Conservation (phyloP, 2,329 filamentous ascomycete genomes). For the Microsporum ferrugineum region DNA sequence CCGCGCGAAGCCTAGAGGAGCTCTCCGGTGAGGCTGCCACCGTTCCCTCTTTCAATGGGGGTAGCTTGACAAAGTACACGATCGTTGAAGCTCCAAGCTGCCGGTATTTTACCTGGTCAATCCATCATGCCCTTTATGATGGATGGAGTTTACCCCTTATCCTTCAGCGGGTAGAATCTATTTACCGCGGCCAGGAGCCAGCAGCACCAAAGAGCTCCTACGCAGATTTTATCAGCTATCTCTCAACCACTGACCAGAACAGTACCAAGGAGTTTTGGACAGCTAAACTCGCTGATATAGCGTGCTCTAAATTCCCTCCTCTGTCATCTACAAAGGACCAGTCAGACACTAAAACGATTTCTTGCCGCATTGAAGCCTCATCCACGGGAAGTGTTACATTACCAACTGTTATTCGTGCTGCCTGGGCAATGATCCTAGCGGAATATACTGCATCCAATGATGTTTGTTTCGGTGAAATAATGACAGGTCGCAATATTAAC, state of each 20-base stretch:
- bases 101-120: slow-evolving; percentile 38
- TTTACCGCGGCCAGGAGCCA: slow-evolving; percentile 19
- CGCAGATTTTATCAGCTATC: slow-evolving; percentile 19
- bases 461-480: slow-evolving; percentile 32
- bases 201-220: slow-evolving; percentile 12
- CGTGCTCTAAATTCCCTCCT: slow-evolving; percentile 12
- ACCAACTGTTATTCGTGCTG: slow-evolving; percentile 29
- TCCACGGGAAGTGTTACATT: slow-evolving; percentile 14
- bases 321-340: slow-evolving; percentile 8
- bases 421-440: slow-evolving; percentile 30
- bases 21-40: slow-evolving; percentile 19
- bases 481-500: slow-evolving; percentile 31
- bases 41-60: slow-evolving; percentile 27
- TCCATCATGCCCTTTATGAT: slow-evolving; percentile 45
- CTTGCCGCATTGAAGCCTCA: slow-evolving; percentile 4
- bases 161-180: slow-evolving; percentile 27
- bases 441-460: slow-evolving; percentile 28
- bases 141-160: slow-evolving; percentile 36
- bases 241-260: slow-evolving; percentile 13
- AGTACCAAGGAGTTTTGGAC: slow-evolving; percentile 16
- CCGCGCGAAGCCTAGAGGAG: slow-evolving; percentile 20
- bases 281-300: slow-evolving; percentile 11
- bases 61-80: slow-evolving; percentile 25
- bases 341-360: slow-evolving; percentile 7
- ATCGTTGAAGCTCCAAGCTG: slow-evolving; percentile 23